These are phyloP conservation scores for Malus hybrid DNA, from an alignment of 331 rosid genomes.

Conservation along the genomic window DNA sequence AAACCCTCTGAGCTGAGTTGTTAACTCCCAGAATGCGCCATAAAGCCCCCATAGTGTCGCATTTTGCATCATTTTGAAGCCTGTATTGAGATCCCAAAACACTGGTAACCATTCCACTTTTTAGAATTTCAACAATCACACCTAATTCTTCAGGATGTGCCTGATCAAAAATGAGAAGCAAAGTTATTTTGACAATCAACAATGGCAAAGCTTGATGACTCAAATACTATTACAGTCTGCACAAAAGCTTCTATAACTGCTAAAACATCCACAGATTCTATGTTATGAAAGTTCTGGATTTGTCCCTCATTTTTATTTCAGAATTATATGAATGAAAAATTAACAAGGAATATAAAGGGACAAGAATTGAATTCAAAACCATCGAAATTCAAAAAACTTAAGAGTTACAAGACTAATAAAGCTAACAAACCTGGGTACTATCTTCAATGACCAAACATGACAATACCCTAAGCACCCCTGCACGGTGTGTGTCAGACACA, in stretches of 20 bases:
- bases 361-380: background rate
- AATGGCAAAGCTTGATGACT: background rate
- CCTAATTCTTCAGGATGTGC: conserved; percentile 96
- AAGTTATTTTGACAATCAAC: conserved; percentile 20
- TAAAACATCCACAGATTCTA: background rate
- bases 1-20: conserved; percentile 69
- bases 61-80: conserved; percentile 81
- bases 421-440: conserved; percentile 62
- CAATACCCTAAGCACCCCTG: conserved; percentile 83
- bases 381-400: background rate
- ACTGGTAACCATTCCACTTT: conserved; percentile 94
- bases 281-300: background rate
- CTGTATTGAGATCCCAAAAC: conserved; percentile 75
- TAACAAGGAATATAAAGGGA: background rate
- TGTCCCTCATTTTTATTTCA: background rate
- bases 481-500: conserved; percentile 76
- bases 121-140: conserved; percentile 74
- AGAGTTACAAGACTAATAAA: background rate
- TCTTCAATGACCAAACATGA: conserved; percentile 93
- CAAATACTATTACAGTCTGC: background rate
- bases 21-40: conserved; percentile 92
- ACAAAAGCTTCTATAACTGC: background rate
- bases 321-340: background rate
- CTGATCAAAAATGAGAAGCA: conserved; percentile 38
- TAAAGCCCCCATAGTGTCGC: conserved; percentile 90